These are phyloP conservation scores for Fusarium palustre DNA, from an alignment of 2,329 filamentous ascomycete species.

Conservation along the genomic window DNA sequence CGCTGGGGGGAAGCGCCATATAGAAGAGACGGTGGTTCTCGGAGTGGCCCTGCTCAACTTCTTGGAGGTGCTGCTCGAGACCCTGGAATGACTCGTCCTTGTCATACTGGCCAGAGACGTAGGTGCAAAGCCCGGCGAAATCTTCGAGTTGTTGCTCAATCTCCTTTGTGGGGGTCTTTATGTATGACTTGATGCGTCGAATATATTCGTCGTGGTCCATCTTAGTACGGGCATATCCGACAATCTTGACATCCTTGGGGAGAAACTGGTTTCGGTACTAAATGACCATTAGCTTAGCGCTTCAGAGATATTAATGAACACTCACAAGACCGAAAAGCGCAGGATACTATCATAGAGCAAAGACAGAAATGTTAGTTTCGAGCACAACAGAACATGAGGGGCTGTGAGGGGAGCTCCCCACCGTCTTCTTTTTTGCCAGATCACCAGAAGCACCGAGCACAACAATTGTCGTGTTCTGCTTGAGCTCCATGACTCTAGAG, in stretches of 20 bases:
- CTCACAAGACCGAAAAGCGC: slow-evolving; percentile 96
- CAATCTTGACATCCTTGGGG: slow-evolving; percentile 93
- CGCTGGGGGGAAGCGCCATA: slow-evolving; percentile 97
- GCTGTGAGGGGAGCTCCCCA: slow-evolving; percentile 58
- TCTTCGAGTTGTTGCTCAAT: slow-evolving; percentile 94
- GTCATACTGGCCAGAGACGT: slow-evolving; percentile 97
- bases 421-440: slow-evolving; percentile 99
- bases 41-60: slow-evolving; percentile 82
- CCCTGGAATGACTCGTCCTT: slow-evolving; percentile 92
- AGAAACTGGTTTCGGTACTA: slow-evolving; percentile 99
- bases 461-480: slow-evolving; percentile 97
- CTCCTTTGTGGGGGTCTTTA: slow-evolving; percentile 98
- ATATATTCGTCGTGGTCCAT: slow-evolving; percentile 98
- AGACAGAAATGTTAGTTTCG: slow-evolving; percentile 40
- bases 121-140: slow-evolving; percentile 89
- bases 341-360: slow-evolving; percentile 75
- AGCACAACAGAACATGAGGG: slow-evolving; percentile 21
- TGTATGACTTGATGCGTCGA: slow-evolving; percentile 94
- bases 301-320: slow-evolving; percentile 43
- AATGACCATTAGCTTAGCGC: slow-evolving; percentile 17
- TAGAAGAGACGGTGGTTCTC: slow-evolving; percentile 97
- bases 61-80: slow-evolving; percentile 86
- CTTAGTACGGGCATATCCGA: slow-evolving; percentile 99
- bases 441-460: slow-evolving; percentile 98
- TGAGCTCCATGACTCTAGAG: slow-evolving; percentile 81